Base-by-base conservation (phyloP, 495 filamentous ascomycete species). In the Talaromyces liani region DNA sequence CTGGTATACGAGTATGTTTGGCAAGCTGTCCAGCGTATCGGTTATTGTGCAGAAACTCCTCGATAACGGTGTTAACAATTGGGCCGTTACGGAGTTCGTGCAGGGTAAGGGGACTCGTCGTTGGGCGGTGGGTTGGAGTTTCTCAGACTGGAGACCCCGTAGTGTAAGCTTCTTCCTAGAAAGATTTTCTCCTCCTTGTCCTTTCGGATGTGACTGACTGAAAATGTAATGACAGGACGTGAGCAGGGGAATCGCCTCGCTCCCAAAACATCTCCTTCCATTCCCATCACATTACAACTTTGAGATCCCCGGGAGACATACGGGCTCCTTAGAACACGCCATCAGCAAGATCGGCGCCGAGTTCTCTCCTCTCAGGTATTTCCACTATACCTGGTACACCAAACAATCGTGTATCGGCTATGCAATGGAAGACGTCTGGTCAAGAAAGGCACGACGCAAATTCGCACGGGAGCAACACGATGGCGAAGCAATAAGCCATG, bases 1-100 rank as follows among this genome's bases (percentile, higher is more conserved):
- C 58, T 98, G 94, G 94, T 97, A 93, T 71, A 96, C 90, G 2
- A 86, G 85, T 27, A 96, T 98, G 91, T 78, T 97, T 0, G 94
- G 94, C 0, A 95, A 94, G 66, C 75, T 90, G 29, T 85, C 83
- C 34, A 94, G 89, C 63, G 76, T 96, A 4, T 79, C 85, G 3
- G 63, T 73, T 0, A 71, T 98, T 0, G 75, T 96, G 0, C 80
- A 84, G 18, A 75, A 73, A 31, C 75, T 98, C 0, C 82, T 79
- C 34, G 76, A 76, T 9, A 72, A 82, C 8, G 80, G 76, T 0
- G 83, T 93, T 39, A 71, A 79, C 12, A 98, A 98, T 73, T 97
- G 86, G 64, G 93, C 92, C 6, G 85, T 96, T 3, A 90, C 86
- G 0, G 86, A 88, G 66, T 89, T 98, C 62, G 79, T 90, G 1